Conservation (phyloP, 768 basidiomycete genomes). For the Naganishia randhawae region DNA sequence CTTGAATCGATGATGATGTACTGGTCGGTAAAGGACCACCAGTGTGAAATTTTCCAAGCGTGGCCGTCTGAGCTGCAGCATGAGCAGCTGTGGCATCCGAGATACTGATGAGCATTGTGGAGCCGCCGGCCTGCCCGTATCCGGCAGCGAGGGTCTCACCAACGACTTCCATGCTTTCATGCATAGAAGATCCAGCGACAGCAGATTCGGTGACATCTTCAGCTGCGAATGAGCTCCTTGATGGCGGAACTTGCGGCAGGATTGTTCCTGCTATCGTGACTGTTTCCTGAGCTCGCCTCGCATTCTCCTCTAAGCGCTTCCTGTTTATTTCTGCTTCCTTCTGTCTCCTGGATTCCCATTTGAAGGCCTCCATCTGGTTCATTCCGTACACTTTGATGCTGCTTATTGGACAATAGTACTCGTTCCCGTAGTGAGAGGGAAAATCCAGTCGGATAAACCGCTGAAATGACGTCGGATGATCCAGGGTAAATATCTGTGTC, state of each 20-base stretch:
- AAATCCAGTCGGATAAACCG: slow-evolving; percentile 93
- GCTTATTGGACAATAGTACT: slow-evolving; percentile 93
- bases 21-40: neutral
- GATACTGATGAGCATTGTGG: neutral
- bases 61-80: neutral
- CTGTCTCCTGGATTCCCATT: slow-evolving; percentile 58
- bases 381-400: slow-evolving; percentile 89
- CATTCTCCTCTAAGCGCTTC: slow-evolving; percentile 13
- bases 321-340: slow-evolving; percentile 32
- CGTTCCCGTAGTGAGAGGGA: slow-evolving; percentile 83
- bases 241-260: neutral
- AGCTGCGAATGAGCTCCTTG: neutral
- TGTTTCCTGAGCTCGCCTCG: slow-evolving; percentile 9
- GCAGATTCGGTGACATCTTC: neutral
- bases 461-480: slow-evolving; percentile 62
- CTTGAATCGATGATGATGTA: neutral
- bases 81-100: neutral
- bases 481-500: slow-evolving; percentile 43
- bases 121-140: neutral
- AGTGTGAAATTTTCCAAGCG: neutral
- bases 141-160: neutral
- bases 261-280: neutral
- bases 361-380: slow-evolving; percentile 93
- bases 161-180: too few species aligned
- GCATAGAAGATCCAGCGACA: neutral